phyloP scores from a whole-genome alignment of 2,329 filamentous ascomycete species.

The Curvularia sp. region DNA sequence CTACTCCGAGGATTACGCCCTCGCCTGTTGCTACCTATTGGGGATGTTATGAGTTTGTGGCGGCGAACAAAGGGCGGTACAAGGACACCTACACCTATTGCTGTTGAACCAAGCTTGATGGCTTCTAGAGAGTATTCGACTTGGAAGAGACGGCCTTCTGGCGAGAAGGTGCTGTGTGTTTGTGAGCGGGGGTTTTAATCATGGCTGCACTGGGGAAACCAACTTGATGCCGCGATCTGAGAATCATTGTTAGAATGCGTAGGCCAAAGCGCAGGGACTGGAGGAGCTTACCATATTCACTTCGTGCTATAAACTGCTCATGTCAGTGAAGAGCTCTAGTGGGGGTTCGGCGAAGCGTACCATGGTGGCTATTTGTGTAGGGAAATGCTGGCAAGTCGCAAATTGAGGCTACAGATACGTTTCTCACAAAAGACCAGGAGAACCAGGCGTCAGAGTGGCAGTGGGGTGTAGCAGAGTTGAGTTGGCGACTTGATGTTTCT shows the following conservation, averaged over 20 bases:
- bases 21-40: constrained; percentile 82
- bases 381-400: neutral
- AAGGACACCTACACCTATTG: constrained; percentile 76
- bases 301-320: constrained; percentile 92
- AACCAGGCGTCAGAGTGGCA: neutral
- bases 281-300: constrained; percentile 87
- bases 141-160: constrained; percentile 99
- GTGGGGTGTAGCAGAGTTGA: constrained; percentile 11
- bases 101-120: constrained; percentile 98
- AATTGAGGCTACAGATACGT: neutral
- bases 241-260: constrained; percentile 28
- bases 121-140: constrained; percentile 99
- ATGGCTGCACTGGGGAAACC: constrained; percentile 47
- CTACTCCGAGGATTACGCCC: constrained; percentile 94
- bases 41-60: constrained; percentile 22
- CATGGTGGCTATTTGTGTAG: constrained; percentile 38
- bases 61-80: neutral
- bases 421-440: neutral
- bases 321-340: constrained; percentile 45
- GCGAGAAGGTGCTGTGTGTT: constrained; percentile 87
- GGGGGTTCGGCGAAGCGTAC: constrained; percentile 37
- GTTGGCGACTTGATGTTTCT: constrained; percentile 30
- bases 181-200: constrained; percentile 32
- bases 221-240: constrained; percentile 98
- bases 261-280: neutral